Percentiles rank a stretch among this genome's conserved stretches.
These are phyloP conservation scores for Begonia peltatifolia DNA, from an alignment of 306 rosid species.

Conservation along the genomic window DNA sequence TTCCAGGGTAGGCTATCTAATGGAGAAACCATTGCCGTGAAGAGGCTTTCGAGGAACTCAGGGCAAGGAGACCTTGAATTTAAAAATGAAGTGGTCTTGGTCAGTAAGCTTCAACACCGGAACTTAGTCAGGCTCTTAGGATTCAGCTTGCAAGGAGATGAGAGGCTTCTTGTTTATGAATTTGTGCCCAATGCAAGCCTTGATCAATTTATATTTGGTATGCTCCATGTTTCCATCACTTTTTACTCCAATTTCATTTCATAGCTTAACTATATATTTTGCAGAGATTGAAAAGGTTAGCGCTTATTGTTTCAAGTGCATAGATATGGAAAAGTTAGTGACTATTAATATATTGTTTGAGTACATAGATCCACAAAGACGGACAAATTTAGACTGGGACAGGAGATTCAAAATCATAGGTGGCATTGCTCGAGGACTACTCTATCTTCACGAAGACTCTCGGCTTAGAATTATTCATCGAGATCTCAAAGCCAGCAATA, in stretches of 20 bases:
- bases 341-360: not conserved
- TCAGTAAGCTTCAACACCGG: slow-evolving; percentile 53
- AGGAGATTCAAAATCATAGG: slow-evolving; percentile 28
- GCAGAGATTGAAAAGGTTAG: too few species aligned
- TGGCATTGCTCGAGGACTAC: slow-evolving; percentile 51
- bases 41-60: slow-evolving; percentile 44
- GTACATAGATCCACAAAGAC: not conserved
- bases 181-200: slow-evolving; percentile 56
- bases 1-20: slow-evolving; percentile 41
- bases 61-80: slow-evolving; percentile 58
- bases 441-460: slow-evolving; percentile 56
- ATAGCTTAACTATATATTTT: too few species aligned
- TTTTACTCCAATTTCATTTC: not conserved
- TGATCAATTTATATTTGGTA: slow-evolving; percentile 43
- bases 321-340: not conserved
- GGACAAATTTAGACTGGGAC: slow-evolving; percentile 33
- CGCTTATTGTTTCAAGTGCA: not conserved
- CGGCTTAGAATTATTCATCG: slow-evolving; percentile 45
- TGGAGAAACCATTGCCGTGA: slow-evolving; percentile 48
- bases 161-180: slow-evolving; percentile 45
- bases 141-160: slow-evolving; percentile 37
- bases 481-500: slow-evolving; percentile 61
- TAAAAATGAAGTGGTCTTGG: slow-evolving; percentile 38
- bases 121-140: slow-evolving; percentile 58
- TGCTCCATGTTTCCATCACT: not conserved